phyloP scores from a whole-genome alignment of 1,284 basidiomycete genomes.

The Anthracocystis panici-leucophaei region DNA sequence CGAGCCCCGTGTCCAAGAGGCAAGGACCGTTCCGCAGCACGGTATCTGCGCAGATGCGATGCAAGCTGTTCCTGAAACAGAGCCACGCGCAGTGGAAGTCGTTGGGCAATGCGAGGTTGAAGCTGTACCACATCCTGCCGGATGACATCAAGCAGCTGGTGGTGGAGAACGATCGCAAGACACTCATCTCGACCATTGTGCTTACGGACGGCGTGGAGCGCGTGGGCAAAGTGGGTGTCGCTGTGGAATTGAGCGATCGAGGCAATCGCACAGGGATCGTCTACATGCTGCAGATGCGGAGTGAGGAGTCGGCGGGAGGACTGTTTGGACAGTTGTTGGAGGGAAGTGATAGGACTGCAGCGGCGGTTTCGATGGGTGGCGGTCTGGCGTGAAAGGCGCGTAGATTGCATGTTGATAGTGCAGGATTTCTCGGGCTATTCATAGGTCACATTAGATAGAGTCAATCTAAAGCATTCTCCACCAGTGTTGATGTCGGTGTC shows the following conservation, averaged over 20 bases:
- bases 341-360: constrained; percentile 80
- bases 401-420: not conserved
- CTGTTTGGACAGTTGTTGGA: constrained; percentile 87
- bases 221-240: constrained; percentile 96
- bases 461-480: constrained; percentile 3
- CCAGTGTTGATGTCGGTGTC: not conserved
- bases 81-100: constrained; percentile 97
- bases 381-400: constrained; percentile 13
- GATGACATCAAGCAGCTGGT: constrained; percentile 95
- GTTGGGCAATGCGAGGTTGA: constrained; percentile 86
- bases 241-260: constrained; percentile 91
- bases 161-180: constrained; percentile 85
- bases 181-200: constrained; percentile 90
- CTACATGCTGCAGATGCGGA: constrained; percentile 86
- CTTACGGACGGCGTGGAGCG: constrained; percentile 95
- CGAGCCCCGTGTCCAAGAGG: constrained; percentile 29
- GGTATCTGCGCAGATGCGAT: constrained; percentile 93
- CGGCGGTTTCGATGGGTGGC: constrained; percentile 26
- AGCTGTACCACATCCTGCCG: constrained; percentile 82
- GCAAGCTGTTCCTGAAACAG: constrained; percentile 96
- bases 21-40: constrained; percentile 47
- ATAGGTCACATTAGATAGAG: not conserved
- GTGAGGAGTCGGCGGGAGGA: constrained; percentile 85
- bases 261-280: constrained; percentile 93
- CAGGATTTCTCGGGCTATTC: not conserved